Percentiles rank a stretch among this genome's conserved stretches.
Conservation (phyloP, 2,329 filamentous ascomycete genomes). For the Aspergillus ruber region DNA sequence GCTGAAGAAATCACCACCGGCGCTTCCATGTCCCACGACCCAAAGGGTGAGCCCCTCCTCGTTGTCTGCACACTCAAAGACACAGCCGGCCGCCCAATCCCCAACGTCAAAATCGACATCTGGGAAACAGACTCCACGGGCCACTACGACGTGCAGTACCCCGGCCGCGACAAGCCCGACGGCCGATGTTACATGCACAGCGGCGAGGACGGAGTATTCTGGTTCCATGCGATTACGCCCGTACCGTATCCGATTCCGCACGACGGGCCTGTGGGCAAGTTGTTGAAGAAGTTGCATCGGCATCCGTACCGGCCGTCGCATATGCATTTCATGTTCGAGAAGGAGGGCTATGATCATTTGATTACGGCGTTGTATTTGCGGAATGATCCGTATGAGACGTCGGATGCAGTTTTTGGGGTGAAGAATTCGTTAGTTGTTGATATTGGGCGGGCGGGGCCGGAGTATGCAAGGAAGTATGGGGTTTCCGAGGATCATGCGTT, state of each 20-base stretch:
- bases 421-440: constrained; percentile 74
- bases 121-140: constrained; percentile 82
- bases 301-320: constrained; percentile 73
- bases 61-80: constrained; percentile 68
- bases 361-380: constrained; percentile 79
- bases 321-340: constrained; percentile 86
- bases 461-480: constrained; percentile 55
- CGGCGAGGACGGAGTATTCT: constrained; percentile 68
- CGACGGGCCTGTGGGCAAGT: constrained; percentile 73
- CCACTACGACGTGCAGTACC: constrained; percentile 75
- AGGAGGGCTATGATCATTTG: constrained; percentile 68
- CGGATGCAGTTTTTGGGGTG: constrained; percentile 80
- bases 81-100: constrained; percentile 55
- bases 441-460: constrained; percentile 46
- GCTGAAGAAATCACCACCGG: constrained; percentile 54
- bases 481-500: constrained; percentile 59
- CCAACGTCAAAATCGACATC: constrained; percentile 66
- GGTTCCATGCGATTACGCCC: constrained; percentile 78
- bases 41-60: constrained; percentile 62
- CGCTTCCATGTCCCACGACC: constrained; percentile 59
- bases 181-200: constrained; percentile 65
- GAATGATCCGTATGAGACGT: constrained; percentile 73
- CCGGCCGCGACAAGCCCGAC: constrained; percentile 57
- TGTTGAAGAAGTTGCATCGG: constrained; percentile 60
- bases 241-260: constrained; percentile 80